Evolutionary conservation across 805 yeast species (phyloP).

Genomic region (Myxozyma neotropica): DNA sequence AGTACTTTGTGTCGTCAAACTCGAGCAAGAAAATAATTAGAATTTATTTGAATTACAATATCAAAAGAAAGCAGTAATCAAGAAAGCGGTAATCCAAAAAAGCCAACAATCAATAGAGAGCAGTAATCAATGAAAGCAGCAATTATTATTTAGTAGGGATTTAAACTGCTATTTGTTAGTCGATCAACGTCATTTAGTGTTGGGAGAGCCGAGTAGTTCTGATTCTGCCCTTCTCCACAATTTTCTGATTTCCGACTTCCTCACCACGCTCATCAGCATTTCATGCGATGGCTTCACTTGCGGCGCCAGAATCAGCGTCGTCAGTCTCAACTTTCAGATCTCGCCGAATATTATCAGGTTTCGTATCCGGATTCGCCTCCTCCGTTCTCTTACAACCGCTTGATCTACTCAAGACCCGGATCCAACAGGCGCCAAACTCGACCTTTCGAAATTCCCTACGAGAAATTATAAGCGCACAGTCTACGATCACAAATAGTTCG

Average conservation of each 20-base stretch:
- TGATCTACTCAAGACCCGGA: conserved; percentile 82
- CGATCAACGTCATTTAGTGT: too few relatives aligned
- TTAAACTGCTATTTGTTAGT: too few relatives aligned
- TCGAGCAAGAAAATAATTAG: too few relatives aligned
- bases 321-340: not conserved
- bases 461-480: conserved; percentile 7
- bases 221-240: not conserved
- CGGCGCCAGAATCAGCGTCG: not conserved
- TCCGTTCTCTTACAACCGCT: conserved; percentile 83
- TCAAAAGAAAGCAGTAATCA: too few relatives aligned
- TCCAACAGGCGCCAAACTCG: conserved; percentile 57
- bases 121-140: too few relatives aligned
- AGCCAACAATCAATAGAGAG: too few relatives aligned
- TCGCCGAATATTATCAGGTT: conserved; percentile 69
- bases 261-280: too few relatives aligned
- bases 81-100: too few relatives aligned
- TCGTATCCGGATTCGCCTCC: conserved; percentile 79
- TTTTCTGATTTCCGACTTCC: too few relatives aligned
- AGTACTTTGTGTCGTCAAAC: too few relatives aligned
- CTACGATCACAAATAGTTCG: not conserved
- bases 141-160: not conserved
- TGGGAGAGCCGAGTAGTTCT: not conserved
- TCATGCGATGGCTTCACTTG: conserved; percentile 1
- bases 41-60: too few relatives aligned
- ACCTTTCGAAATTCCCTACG: conserved; percentile 3